Conservation (phyloP, 2,329 filamentous ascomycete species). For the Bipolaris zeicola region DNA sequence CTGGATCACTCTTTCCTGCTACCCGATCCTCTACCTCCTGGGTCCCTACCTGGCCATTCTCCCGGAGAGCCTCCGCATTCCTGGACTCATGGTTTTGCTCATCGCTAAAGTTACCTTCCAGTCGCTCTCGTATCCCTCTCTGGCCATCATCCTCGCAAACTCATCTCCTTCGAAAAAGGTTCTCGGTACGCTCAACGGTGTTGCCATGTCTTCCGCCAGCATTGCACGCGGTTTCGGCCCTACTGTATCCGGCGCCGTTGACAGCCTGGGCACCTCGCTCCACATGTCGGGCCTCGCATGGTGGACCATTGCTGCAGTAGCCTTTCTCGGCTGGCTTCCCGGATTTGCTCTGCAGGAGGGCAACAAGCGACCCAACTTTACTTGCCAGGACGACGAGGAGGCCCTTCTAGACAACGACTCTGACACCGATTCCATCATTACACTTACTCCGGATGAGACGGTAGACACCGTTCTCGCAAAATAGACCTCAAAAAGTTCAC, state of each 20-base stretch:
- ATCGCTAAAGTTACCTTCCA: conserved; percentile 93
- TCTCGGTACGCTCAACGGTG: conserved; percentile 89
- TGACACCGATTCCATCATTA: conserved; percentile 42
- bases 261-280: conserved; percentile 75
- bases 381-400: conserved; percentile 38
- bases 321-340: conserved; percentile 64
- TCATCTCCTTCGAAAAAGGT: conserved; percentile 82
- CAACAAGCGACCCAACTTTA: conserved; percentile 42
- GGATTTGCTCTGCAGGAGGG: conserved; percentile 70
- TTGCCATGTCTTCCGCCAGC: conserved; percentile 88
- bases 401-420: conserved; percentile 36
- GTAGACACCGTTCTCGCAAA: conserved; percentile 40
- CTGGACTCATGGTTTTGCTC: conserved; percentile 76
- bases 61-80: conserved; percentile 71
- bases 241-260: conserved; percentile 82
- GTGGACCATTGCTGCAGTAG: conserved; percentile 86
- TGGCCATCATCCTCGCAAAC: conserved; percentile 87
- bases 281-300: conserved; percentile 89
- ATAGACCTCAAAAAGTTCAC: conserved; percentile 28
- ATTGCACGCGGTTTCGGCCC: conserved; percentile 87
- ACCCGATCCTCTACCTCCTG: conserved; percentile 84
- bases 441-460: conserved; percentile 39
- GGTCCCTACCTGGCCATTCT: conserved; percentile 90
- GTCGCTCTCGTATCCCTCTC: conserved; percentile 88
- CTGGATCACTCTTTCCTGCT: conserved; percentile 77